Evolutionary conservation across 163 green algal genomes (phyloP).

Genomic region (Prototheca cutis): DNA sequence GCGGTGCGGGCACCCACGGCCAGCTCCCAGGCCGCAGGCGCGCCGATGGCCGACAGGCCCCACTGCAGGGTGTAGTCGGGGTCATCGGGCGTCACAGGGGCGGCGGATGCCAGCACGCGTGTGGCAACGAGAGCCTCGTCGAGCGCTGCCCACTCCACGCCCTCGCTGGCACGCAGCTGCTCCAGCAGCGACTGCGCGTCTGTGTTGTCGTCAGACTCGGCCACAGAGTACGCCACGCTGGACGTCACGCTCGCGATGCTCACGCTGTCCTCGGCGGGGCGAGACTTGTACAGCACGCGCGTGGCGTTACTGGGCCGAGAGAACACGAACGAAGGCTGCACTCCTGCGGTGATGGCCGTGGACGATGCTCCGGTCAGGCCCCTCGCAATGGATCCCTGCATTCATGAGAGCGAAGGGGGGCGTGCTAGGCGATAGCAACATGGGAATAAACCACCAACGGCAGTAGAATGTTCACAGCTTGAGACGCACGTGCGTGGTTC

Average conservation of each 20-base stretch:
- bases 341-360: too few species aligned
- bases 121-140: not conserved
- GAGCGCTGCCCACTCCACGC: not conserved
- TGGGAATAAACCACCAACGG: too few species aligned
- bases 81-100: slow-evolving; percentile 20
- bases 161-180: not conserved
- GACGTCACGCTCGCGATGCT: not conserved
- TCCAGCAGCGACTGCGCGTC: not conserved
- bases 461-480: too few species aligned
- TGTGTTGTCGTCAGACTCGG: not conserved
- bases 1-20: not conserved
- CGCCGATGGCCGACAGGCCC: slow-evolving; percentile 18
- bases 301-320: too few species aligned
- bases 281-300: not conserved
- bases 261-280: not conserved
- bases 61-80: slow-evolving; percentile 18
- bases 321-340: too few species aligned
- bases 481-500: too few species aligned
- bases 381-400: too few species aligned
- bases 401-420: too few species aligned
- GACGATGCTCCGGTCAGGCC: too few species aligned
- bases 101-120: not conserved
- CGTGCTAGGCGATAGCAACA: too few species aligned
- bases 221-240: not conserved
- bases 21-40: slow-evolving; percentile 14